These are phyloP conservation scores for Penicillium corylophilum DNA, from an alignment of 2,329 filamentous ascomycete genomes.

Conservation along the genomic window DNA sequence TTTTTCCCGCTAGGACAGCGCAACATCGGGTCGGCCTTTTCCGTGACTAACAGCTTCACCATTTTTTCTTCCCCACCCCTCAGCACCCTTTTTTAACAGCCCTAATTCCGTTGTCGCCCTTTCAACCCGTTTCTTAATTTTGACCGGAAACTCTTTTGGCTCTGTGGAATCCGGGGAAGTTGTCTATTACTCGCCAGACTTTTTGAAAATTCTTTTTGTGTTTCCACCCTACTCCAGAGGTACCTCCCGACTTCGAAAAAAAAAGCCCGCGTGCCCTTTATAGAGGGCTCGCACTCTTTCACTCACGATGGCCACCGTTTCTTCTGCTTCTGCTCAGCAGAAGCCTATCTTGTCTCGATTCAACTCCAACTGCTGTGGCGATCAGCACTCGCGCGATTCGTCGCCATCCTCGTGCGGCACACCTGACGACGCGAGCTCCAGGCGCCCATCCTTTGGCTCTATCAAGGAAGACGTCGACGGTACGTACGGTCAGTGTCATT, in stretches of 20 bases:
- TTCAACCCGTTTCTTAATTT: background rate
- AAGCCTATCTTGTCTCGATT: slow-evolving; percentile 28
- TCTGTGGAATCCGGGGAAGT: slow-evolving; percentile 33
- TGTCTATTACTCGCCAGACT: slow-evolving; percentile 20
- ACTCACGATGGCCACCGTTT: slow-evolving; percentile 31
- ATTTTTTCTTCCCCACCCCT: slow-evolving; percentile 21
- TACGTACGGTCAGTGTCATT: slow-evolving; percentile 22
- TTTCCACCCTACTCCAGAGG: slow-evolving; percentile 5
- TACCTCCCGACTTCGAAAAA: slow-evolving; percentile 5
- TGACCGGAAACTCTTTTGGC: slow-evolving; percentile 20
- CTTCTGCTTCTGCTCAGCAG: slow-evolving; percentile 21
- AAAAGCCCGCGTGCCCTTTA: slow-evolving; percentile 20
- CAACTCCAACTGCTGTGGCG: slow-evolving; percentile 21
- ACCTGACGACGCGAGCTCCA: slow-evolving; percentile 39
- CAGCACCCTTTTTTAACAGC: slow-evolving; percentile 16
- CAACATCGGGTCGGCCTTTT: slow-evolving; percentile 24
- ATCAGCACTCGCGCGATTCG: slow-evolving; percentile 30
- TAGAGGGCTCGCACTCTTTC: slow-evolving; percentile 23
- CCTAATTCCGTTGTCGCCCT: slow-evolving; percentile 4
- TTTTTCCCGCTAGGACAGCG: slow-evolving; percentile 7
- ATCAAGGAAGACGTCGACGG: slow-evolving; percentile 46
- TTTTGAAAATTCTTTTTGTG: slow-evolving; percentile 14
- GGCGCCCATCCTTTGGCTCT: slow-evolving; percentile 43
- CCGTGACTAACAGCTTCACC: slow-evolving; percentile 37
- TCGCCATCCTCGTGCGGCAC: slow-evolving; percentile 38